Conservation (phyloP, 495 filamentous ascomycete genomes). For the Daldinia decipiens region DNA sequence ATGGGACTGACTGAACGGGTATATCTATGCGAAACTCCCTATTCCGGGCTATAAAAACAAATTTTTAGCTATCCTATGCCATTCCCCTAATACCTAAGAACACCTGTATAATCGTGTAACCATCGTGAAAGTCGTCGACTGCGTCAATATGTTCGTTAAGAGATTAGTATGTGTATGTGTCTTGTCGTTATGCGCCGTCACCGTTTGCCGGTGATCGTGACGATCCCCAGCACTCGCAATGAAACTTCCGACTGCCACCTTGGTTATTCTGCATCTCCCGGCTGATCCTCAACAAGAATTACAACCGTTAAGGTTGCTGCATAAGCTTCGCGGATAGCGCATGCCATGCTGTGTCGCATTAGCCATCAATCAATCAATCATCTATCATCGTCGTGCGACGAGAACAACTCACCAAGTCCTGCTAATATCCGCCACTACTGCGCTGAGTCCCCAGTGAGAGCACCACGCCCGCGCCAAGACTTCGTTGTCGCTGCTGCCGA, state of each 20-base stretch:
- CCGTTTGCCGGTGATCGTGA: conserved; percentile 6
- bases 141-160: conserved; percentile 13
- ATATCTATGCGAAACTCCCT: conserved; percentile 41
- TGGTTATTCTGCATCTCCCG: conserved; percentile 50
- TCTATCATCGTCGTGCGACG: conserved; percentile 37
- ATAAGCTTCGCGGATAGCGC: conserved; percentile 75
- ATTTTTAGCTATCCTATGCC: conserved; percentile 29
- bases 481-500: conserved; percentile 76
- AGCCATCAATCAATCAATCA: conserved; percentile 23
- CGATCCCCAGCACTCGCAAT: conserved; percentile 12
- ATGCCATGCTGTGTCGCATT: conserved; percentile 63
- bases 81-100: conserved; percentile 25
- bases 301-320: conserved; percentile 75
- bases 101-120: conserved; percentile 35
- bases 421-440: conserved; percentile 71
- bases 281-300: conserved; percentile 67
- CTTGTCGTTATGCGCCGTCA: conserved; percentile 12
- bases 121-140: conserved; percentile 39
- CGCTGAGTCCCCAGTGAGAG: conserved; percentile 72
- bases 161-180: conserved; percentile 19
- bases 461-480: conserved; percentile 80
- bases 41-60: conserved; percentile 17
- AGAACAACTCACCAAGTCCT: conserved; percentile 67
- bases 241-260: conserved; percentile 21
- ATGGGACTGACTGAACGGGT: conserved; percentile 32